Base-by-base conservation (phyloP, 352 stramenopile species). In the Phytophthora palmivora region DNA sequence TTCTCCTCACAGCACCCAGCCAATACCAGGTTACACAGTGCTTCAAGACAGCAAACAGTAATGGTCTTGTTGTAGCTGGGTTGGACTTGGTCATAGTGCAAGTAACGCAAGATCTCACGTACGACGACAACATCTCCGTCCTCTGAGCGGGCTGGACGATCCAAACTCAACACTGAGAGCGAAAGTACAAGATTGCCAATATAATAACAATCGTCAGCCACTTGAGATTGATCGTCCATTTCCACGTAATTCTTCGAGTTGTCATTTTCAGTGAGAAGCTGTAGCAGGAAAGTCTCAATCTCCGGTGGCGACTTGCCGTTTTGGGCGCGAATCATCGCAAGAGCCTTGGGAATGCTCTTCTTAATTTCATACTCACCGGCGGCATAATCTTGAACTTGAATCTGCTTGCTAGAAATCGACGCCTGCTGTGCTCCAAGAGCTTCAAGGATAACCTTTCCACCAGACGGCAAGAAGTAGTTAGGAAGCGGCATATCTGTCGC, bases 171-270 rank as follows among this genome's bases (percentile, higher is more conserved):
- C 7, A 88, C 67, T 8, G 85, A 94, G 4, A 94, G 61, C 36
- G 85, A 86, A 8, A 94, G 33, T 18, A 95, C 80, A 10, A 92
- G 82, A 45, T 78, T 87, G 21, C 85, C 84, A 43, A 95, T 73
- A 79, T 94, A 95, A 53, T 91, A 95, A 38, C 84, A 93, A 68
- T 95, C 84, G 46, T 94, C 87, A 0, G 82, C 84, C 43, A 94
- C 87, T 65, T 91, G 84, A 0, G 83, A 92, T 52, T 92, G 82
- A 36, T 95, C 87, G 53, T 87, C 84, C 84, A 94, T 94, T 60
- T 95, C 83, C 28, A 95, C 84, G 41, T 94, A 95, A 54, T 95
- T 95, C 55, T 95, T 94, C 42, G 87, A 95, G 65, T 95, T 95
- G 72, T 95, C 87, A 54, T 95, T 95, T 51, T 95, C 84, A 19